Evolutionary conservation across 805 yeast species (phyloP), one percentile per base, ranked within the genome.

Genomic region (Kodamaea leandrae): DNA sequence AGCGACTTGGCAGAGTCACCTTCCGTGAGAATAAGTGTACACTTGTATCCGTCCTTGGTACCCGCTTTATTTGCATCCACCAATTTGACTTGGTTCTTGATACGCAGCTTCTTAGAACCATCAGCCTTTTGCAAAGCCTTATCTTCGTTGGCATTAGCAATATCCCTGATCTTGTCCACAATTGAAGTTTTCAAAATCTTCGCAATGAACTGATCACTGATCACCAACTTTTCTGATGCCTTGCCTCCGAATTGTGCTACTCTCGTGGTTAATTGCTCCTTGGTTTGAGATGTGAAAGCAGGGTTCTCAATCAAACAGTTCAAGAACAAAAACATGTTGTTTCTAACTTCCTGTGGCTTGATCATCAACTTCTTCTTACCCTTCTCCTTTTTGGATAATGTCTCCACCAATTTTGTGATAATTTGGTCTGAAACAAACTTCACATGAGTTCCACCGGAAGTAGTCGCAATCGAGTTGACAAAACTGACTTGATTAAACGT

Each of bases 11-110:
- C 99, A 48, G 99, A 93, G 57, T 90, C 96, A 57, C 99, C 99
- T 68, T 93, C 99, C 2, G 99, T 93, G 44, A 93, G 65, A 55
- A 93, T 87, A 54, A 93, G 71, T 1, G 98, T 91, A 71, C 98
- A 90, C 61, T 87, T 86, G 54, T 83, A 74, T 19, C 97, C 96
- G 15, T 90, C 96, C 47, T 74, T 79, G 0, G 98, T 91, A 46
- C 99, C 99, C 0, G 99, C 99, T 58, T 77, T 86, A 60, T 90
- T 89, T 1, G 99, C 99, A 68, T 93, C 99, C 51, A 86, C 96
- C 40, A 93, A 75, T 61, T 91, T 91, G 4, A 86, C 86, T 57
- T 85, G 85, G 27, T 89, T 90, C 26, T 96, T 90, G 43, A 93
- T 79, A 65, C 99, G 79, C 50, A 74, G 78, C 57, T 86, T 88